phyloP scores from a whole-genome alignment of 257 asterid genomes.

The Apocynum venetum region DNA sequence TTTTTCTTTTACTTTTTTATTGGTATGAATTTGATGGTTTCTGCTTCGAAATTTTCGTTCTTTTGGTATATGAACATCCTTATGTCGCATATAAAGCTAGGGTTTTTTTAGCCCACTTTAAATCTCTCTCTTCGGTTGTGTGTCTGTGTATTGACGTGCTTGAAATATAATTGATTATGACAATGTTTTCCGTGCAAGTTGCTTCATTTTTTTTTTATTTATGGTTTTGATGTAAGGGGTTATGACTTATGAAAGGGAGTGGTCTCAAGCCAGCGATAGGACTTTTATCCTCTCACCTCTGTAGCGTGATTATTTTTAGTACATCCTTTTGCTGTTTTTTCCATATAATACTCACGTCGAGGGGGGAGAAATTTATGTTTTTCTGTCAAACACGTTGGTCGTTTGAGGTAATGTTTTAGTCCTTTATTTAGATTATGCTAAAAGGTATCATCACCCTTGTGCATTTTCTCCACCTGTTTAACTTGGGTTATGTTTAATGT shows the following conservation, averaged over 20 bases:
- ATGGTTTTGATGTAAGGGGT: background rate
- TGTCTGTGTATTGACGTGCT: background rate
- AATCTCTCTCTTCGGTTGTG: background rate
- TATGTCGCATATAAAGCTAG: background rate
- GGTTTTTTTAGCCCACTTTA: background rate
- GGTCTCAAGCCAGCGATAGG: background rate
- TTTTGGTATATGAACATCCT: background rate
- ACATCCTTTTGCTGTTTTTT: background rate
- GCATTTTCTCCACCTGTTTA: background rate
- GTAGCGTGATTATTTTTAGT: background rate
- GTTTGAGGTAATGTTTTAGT: background rate
- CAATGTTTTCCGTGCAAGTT: background rate
- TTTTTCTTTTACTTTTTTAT: background rate
- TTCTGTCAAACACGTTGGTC: background rate
- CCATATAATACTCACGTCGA: background rate
- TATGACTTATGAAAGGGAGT: too few relatives aligned
- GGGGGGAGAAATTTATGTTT: background rate
- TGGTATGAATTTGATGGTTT: background rate
- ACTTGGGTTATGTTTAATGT: background rate
- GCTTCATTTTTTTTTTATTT: background rate
- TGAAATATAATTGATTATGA: background rate
- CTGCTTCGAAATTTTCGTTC: background rate
- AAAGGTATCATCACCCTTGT: background rate
- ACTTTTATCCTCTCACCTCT: background rate
- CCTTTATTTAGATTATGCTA: background rate